Conservation (phyloP, 139 green algal species). For the Chloropicon primus region DNA sequence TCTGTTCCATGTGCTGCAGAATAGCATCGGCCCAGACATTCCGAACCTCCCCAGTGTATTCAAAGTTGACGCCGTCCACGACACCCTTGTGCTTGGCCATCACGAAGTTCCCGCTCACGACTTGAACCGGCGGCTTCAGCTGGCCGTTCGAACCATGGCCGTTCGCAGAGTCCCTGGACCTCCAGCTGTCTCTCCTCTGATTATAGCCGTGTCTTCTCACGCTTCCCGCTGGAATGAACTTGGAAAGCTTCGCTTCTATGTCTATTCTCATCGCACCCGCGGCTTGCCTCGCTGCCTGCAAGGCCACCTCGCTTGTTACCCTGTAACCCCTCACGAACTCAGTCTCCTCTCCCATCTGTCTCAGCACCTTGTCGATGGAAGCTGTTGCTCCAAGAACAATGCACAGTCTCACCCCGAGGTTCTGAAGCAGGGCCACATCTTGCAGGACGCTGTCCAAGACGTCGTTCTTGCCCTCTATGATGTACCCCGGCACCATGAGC, state of each 20-base stretch:
- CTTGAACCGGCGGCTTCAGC: not conserved
- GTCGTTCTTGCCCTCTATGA: constrained; percentile 32
- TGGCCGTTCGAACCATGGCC: too few relatives aligned
- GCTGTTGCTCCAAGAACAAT: constrained; percentile 61
- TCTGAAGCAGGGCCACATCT: constrained; percentile 82
- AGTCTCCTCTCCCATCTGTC: constrained; percentile 16
- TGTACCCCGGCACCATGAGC: constrained; percentile 74
- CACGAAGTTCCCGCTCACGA: constrained; percentile 82
- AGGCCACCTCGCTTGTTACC: constrained; percentile 49
- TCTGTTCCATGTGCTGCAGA: constrained; percentile 52
- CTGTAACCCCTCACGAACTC: constrained; percentile 60
- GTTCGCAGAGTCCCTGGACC: too few relatives aligned
- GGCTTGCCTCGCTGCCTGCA: constrained; percentile 53
- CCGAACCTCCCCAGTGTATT: constrained; percentile 68
- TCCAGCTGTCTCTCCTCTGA: constrained; percentile 33
- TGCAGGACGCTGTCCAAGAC: constrained; percentile 42
- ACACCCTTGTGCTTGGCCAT: constrained; percentile 73
- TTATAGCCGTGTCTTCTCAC: not conserved
- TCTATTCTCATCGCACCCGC: constrained; percentile 39
- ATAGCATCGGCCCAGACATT: constrained; percentile 63
- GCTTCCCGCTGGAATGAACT: constrained; percentile 4
- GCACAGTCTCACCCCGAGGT: constrained; percentile 71
- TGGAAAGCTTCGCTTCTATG: constrained; percentile 69
- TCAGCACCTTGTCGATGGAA: constrained; percentile 48
- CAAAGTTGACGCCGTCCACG: constrained; percentile 83